Base-by-base conservation (phyloP, 306 rosid genomes). In the Citrullus amarus region DNA sequence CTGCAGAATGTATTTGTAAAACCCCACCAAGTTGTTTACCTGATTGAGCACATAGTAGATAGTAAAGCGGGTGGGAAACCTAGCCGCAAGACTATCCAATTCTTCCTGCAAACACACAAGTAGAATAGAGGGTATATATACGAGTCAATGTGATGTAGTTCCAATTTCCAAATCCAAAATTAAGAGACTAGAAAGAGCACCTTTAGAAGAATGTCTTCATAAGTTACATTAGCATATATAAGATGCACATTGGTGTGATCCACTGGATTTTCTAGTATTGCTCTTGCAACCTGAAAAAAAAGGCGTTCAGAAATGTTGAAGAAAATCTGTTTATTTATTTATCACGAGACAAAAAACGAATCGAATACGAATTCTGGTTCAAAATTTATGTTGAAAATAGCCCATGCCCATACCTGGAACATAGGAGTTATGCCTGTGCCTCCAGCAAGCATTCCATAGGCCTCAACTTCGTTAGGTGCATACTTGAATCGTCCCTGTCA, bases 371-470 rank as follows among this genome's bases (percentile, higher is more conserved):
- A 68, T 34, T 54, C 41, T 8, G 1, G 20, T 18, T 60, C 67
- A 11, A 60, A 51, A 44, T 2, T 44, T 44, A 10, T 9, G 12
- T 9, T 56, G 10, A 22, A 60, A 39, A 28, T 28, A 60, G 56
- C 72, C 22, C 10, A 68, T 32, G 65, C 73, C 18, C 30, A 46
- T 83, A 90, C 97, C 97, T 92, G 97, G 84, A 88, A 90, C 97
- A 92, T 92, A 30, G 97, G 96, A 75, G 97, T 92, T n/a, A 90
- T 86, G 75, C 97, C 97, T 25, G 96, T 80, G 41, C 96, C 96
- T 76, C 97, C 97, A 4, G 97, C 96, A 79, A 92, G 78, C 97
- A 92, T 90, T 80, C 97, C 97, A 58, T 85, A 84, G 34, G 91
- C 90, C 78, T 83, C 72, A 60, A 82, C 90, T 85, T 86, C 93